These are phyloP conservation scores for Xylariales sp. DNA, from an alignment of 2,329 filamentous ascomycete genomes.

Conservation along the genomic window DNA sequence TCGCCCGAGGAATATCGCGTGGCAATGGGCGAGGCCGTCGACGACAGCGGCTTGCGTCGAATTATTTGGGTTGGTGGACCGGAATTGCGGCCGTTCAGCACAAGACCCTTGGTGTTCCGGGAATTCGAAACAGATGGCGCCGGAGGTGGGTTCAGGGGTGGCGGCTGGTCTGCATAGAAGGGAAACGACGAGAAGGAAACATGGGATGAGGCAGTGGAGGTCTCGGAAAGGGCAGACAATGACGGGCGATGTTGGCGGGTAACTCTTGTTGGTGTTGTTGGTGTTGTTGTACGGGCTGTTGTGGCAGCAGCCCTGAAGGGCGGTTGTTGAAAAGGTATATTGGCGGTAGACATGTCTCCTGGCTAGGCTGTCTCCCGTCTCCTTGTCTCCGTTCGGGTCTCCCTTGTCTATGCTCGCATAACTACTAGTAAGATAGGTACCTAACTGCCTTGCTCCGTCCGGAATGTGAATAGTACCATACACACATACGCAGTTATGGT, in stretches of 20 bases:
- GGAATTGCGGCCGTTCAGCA: conserved; percentile 43
- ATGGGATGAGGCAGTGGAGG: conserved; percentile 55
- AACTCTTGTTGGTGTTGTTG: conserved; percentile 14
- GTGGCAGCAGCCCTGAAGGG: conserved; percentile 31
- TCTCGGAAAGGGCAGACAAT: conserved; percentile 51
- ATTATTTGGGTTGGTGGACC: conserved; percentile 53
- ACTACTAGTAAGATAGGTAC: conserved; percentile 6
- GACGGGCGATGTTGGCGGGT: conserved; percentile 40
- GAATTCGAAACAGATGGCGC: conserved; percentile 42
- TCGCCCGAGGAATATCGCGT: conserved; percentile 60
- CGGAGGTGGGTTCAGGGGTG: conserved; percentile 48
- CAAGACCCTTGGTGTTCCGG: conserved; percentile 49
- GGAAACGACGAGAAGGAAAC: conserved; percentile 45
- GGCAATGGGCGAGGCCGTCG: conserved; percentile 63
- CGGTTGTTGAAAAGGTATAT: conserved; percentile 28
- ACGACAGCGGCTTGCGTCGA: conserved; percentile 71
- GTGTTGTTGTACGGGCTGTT: conserved; percentile 2
- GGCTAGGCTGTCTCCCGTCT: conserved; percentile 1
- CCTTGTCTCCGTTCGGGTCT: conserved; percentile 13
- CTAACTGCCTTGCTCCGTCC: conserved; percentile 18
- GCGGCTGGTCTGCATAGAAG: conserved; percentile 40
- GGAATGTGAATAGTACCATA: conserved; percentile 25
- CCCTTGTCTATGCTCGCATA: conserved; percentile 34
- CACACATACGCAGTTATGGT: conserved; percentile 2
- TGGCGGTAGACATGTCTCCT: conserved; percentile 27